These are phyloP conservation scores for Ophiosphaerella korrae DNA, from an alignment of 2,329 filamentous ascomycete species.

Conservation along the genomic window DNA sequence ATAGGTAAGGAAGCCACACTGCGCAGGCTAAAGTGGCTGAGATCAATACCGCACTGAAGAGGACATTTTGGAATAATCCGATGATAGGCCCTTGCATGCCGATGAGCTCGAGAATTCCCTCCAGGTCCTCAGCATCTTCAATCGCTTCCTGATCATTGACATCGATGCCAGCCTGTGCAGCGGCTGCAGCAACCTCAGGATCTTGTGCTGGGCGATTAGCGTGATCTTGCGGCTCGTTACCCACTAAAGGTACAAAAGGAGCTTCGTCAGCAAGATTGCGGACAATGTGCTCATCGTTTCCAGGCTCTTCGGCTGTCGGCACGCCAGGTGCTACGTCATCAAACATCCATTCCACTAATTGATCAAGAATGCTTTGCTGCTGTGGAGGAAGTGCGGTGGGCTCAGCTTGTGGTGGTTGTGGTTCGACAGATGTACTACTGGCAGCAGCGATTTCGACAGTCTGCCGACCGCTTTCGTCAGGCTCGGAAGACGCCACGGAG, in stretches of 20 bases:
- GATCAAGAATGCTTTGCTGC: constrained; percentile 31
- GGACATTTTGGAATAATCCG: constrained; percentile 89
- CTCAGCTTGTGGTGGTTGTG: constrained; percentile 1
- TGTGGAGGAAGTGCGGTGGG: constrained; percentile 16
- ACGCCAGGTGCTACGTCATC: constrained; percentile 49
- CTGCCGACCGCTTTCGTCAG: constrained; percentile 2
- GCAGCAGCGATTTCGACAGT: constrained; percentile 7
- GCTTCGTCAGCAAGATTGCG: constrained; percentile 64
- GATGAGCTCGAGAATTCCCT: constrained; percentile 93
- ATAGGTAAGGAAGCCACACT: constrained; percentile 89
- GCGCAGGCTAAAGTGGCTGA: constrained; percentile 81
- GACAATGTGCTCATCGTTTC: constrained; percentile 64
- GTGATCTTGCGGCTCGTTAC: constrained; percentile 40
- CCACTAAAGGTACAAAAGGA: constrained; percentile 62
- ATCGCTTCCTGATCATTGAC: constrained; percentile 70
- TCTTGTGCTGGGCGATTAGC: constrained; percentile 49
- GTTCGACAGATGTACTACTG: constrained; percentile 5
- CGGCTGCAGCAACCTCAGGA: constrained; percentile 66
- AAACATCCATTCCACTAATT: constrained; percentile 55
- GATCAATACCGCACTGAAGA: constrained; percentile 91
- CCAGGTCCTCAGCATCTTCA: constrained; percentile 88
- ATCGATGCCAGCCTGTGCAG: constrained; percentile 72
- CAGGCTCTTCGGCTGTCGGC: constrained; percentile 32
- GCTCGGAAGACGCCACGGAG: constrained; percentile 1
- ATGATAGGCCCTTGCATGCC: constrained; percentile 93